Conservation (phyloP, 2,329 filamentous ascomycete species). For the Aspergillus chevalieri region DNA sequence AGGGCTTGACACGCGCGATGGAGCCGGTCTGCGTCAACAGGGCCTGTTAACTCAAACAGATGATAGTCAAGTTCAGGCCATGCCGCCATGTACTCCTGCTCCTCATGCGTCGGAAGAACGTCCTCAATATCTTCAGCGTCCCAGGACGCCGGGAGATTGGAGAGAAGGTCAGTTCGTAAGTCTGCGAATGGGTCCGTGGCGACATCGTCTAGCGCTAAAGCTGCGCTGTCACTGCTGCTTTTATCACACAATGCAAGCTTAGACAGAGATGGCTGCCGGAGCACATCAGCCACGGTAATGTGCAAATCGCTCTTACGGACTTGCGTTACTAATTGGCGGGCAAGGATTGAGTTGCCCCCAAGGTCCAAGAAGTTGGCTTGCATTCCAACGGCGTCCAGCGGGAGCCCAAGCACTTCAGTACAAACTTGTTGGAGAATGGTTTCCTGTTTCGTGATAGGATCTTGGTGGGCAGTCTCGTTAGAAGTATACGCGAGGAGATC, state of each 20-base stretch:
- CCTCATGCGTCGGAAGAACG: too few relatives aligned
- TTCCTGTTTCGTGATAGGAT: neutral
- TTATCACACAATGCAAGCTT: neutral
- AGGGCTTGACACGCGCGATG: neutral
- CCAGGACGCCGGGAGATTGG: too few relatives aligned
- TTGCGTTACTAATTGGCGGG: constrained; percentile 8
- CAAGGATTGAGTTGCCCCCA: constrained; percentile 14
- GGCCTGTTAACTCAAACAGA: neutral
- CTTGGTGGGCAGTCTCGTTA: neutral
- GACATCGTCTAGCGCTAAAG: too few relatives aligned
- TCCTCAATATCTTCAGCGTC: too few relatives aligned
- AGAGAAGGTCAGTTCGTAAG: too few relatives aligned
- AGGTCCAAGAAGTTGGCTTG: constrained; percentile 15
- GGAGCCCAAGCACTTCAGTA: neutral
- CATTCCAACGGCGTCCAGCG: neutral
- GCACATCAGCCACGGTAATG: neutral
- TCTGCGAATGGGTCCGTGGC: too few relatives aligned
- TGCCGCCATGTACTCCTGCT: too few relatives aligned
- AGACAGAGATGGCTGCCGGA: neutral
- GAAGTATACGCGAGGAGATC: neutral
- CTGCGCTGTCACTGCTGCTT: too few relatives aligned
- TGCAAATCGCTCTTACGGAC: neutral
- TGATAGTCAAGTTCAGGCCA: too few relatives aligned
- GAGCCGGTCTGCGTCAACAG: neutral
- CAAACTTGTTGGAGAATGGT: neutral